Evolutionary conservation across 495 filamentous ascomycete genomes (phyloP).

Genomic region (Xylaria palmicola): DNA sequence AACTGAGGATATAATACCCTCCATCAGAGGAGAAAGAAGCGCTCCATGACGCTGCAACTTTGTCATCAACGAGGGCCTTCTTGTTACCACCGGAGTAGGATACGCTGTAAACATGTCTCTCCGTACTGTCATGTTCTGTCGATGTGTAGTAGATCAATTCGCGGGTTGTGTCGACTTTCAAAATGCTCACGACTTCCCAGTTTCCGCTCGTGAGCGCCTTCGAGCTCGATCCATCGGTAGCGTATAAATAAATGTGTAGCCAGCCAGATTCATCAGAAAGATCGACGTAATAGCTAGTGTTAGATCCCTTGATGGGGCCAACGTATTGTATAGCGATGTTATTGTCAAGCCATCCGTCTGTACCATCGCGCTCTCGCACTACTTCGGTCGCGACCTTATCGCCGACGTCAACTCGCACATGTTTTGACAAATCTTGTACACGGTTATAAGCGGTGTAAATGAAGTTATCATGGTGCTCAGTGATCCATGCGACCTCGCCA

Average conservation of each 20-base stretch:
- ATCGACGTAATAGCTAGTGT: slow-evolving; percentile 51
- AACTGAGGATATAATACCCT: slow-evolving; percentile 56
- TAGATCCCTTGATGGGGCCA: slow-evolving; percentile 32
- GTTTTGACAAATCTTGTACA: slow-evolving; percentile 55
- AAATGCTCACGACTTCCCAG: slow-evolving; percentile 53
- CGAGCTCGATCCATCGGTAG: slow-evolving; percentile 44
- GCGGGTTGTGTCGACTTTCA: slow-evolving; percentile 50
- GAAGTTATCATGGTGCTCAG: slow-evolving; percentile 48
- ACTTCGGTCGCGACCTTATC: slow-evolving; percentile 43
- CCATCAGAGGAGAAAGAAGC: slow-evolving; percentile 55
- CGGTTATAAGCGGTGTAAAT: slow-evolving; percentile 57
- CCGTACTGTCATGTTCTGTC: slow-evolving; percentile 54
- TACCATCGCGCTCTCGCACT: slow-evolving; percentile 51
- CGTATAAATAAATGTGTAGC: slow-evolving; percentile 55
- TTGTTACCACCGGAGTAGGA: slow-evolving; percentile 43
- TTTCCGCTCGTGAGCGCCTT: slow-evolving; percentile 52
- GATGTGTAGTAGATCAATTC: slow-evolving; percentile 55
- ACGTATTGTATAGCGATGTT: slow-evolving; percentile 49
- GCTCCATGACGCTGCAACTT: slow-evolving; percentile 46
- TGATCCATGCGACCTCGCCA: slow-evolving; percentile 58
- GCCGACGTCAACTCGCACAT: slow-evolving; percentile 43
- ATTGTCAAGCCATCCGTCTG: slow-evolving; percentile 59
- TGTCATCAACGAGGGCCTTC: slow-evolving; percentile 52
- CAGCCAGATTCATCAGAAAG: slow-evolving; percentile 56
- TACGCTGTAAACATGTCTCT: slow-evolving; percentile 56